Conservation (phyloP, 116 monocot species). For the Dioscorea cayenensis region DNA sequence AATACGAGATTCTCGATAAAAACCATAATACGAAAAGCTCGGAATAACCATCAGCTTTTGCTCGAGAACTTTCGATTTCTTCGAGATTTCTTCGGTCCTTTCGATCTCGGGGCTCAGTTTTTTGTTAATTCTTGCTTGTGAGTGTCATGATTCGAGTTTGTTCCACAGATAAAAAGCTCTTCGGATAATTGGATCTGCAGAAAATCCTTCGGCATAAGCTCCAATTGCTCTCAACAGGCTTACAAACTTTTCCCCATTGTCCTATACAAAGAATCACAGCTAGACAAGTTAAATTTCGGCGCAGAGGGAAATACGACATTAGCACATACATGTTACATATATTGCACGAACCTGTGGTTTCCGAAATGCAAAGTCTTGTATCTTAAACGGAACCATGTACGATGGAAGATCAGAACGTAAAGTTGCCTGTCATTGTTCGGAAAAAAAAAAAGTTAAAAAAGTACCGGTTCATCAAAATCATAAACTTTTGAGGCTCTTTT, state of each 20-base stretch:
- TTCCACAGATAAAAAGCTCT: slow-evolving; percentile 78
- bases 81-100: no score
- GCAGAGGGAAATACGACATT: neutral
- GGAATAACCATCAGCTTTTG: no score
- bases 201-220: slow-evolving; percentile 94
- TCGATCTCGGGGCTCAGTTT: neutral
- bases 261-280: slow-evolving; percentile 25
- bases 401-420: slow-evolving; percentile 78
- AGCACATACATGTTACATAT: neutral
- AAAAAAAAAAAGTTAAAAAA: neutral
- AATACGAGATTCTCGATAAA: no score
- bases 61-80: no score
- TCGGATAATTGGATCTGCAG: slow-evolving; percentile 66
- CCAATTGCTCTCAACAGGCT: slow-evolving; percentile 83
- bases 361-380: slow-evolving; percentile 50
- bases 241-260: slow-evolving; percentile 74
- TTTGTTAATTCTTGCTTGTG: neutral
- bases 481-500: no score
- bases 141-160: slow-evolving; percentile 41
- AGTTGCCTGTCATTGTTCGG: slow-evolving; percentile 37
- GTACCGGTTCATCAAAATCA: neutral
- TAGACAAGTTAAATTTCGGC: no score
- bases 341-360: slow-evolving; percentile 60
- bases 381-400: slow-evolving; percentile 81
- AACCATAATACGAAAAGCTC: no score